A percentile compares a stretch with the other conserved stretches of the same genome.
Evolutionary conservation across 2,329 filamentous ascomycete genomes (phyloP).

Genomic region (Elsinoe australis): DNA sequence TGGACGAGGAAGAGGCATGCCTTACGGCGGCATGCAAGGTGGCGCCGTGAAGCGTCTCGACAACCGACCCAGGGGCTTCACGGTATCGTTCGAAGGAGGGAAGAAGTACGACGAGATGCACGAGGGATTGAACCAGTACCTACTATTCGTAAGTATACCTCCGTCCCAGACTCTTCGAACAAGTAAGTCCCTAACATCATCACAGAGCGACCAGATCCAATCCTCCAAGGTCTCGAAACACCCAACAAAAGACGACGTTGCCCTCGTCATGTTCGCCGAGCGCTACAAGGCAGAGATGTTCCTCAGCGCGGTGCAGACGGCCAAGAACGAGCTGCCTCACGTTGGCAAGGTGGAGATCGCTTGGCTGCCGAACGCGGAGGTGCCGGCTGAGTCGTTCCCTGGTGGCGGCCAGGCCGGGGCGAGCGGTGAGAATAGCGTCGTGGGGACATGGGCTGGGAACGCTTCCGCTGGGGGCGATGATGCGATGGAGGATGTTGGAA

Average conservation of each 20-base stretch:
- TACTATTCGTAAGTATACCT: conserved; percentile 45
- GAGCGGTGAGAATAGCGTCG: conserved; percentile 44
- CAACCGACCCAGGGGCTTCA: conserved; percentile 63
- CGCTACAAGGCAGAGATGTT: conserved; percentile 56
- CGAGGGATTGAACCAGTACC: conserved; percentile 62
- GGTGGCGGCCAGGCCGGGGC: conserved; percentile 39
- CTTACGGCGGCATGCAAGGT: conserved; percentile 35
- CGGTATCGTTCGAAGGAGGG: conserved; percentile 46
- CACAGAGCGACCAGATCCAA: conserved; percentile 27
- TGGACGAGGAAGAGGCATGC: conserved; percentile 35
- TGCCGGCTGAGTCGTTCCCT: conserved; percentile 21
- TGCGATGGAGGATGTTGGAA: conserved; percentile 21
- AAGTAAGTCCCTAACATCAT: too few species aligned
- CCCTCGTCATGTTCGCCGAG: conserved; percentile 38
- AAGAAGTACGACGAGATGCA: conserved; percentile 60
- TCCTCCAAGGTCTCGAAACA: conserved; percentile 34
- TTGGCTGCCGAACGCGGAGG: conserved; percentile 48
- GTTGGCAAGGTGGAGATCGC: conserved; percentile 57
- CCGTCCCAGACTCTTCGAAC: too few species aligned
- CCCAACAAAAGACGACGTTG: conserved; percentile 32
- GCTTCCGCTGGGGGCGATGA: not conserved
- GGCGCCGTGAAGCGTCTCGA: conserved; percentile 59
- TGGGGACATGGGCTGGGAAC: conserved; percentile 32
- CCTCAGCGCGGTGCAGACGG: conserved; percentile 27
- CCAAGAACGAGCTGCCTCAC: conserved; percentile 46